Conservation (phyloP, 441 rosid genomes). For the Flueggea neowawraea region DNA sequence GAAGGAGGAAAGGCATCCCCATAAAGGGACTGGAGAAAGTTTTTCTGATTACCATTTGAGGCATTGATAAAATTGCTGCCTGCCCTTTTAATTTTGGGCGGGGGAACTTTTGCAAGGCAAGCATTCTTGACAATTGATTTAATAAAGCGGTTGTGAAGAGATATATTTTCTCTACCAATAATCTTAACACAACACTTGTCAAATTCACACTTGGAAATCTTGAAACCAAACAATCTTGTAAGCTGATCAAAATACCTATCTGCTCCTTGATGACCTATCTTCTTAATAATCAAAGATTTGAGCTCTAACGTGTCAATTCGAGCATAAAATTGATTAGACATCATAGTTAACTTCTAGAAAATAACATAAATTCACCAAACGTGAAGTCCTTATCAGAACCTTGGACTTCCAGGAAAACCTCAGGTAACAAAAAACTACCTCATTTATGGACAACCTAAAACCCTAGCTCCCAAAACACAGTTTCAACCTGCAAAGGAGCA, state of each 20-base stretch:
- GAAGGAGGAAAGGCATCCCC: slow-evolving; percentile 56
- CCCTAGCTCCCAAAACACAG: slow-evolving; percentile 10
- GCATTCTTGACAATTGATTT: slow-evolving; percentile 71
- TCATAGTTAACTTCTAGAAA: slow-evolving; percentile 28
- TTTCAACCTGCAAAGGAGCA: slow-evolving; percentile 27
- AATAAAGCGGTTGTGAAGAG: slow-evolving; percentile 70
- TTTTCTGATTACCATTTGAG: slow-evolving; percentile 37
- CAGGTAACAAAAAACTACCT: slow-evolving; percentile 9
- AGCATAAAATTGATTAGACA: slow-evolving; percentile 23
- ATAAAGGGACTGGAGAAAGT: slow-evolving; percentile 34
- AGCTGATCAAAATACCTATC: slow-evolving; percentile 71
- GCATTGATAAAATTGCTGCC: slow-evolving; percentile 30
- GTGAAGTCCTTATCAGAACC: slow-evolving; percentile 16
- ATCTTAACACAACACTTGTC: slow-evolving; percentile 54
- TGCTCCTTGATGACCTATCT: slow-evolving; percentile 70
- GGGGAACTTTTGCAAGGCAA: slow-evolving; percentile 49
- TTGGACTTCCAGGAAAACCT: slow-evolving; percentile 16
- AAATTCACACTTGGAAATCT: slow-evolving; percentile 59
- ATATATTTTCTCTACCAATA: slow-evolving; percentile 62
- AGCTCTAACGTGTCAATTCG: slow-evolving; percentile 58
- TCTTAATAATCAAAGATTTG: slow-evolving; percentile 42
- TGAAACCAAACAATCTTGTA: slow-evolving; percentile 49
- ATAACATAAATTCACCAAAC: slow-evolving; percentile 15
- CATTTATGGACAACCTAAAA: not conserved
- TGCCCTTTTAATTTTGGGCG: slow-evolving; percentile 24